A percentile compares a stretch with the other conserved stretches of the same genome.
Evolutionary conservation across 2,329 filamentous ascomycete species (phyloP).

Genomic region (Neopestalotiopsis sp.): DNA sequence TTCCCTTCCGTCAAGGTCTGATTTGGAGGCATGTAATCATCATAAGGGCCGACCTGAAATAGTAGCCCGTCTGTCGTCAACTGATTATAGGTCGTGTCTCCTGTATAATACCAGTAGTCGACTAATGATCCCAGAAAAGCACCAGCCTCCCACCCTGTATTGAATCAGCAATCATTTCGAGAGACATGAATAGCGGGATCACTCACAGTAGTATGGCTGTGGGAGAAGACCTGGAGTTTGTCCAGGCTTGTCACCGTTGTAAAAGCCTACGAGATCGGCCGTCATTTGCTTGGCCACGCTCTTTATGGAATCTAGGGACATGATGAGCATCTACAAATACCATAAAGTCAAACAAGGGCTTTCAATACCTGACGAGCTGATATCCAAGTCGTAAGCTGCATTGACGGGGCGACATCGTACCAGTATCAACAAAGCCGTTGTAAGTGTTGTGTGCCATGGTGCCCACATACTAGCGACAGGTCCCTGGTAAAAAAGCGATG

Average conservation of each 20-base stretch:
- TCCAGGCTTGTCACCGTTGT: conserved; percentile 54
- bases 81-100: conserved; percentile 73
- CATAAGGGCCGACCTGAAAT: conserved; percentile 73
- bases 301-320: conserved; percentile 52
- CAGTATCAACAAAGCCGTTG: conserved; percentile 25
- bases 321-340: not conserved
- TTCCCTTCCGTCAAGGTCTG: conserved; percentile 73
- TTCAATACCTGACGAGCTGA: conserved; percentile 31
- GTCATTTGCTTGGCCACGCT: conserved; percentile 55
- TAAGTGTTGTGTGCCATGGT: conserved; percentile 25
- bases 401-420: conserved; percentile 18
- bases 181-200: not conserved
- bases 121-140: conserved; percentile 74
- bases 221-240: conserved; percentile 57
- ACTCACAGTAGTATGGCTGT: conserved; percentile 59
- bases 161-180: not conserved
- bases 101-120: conserved; percentile 86
- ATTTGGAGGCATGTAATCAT: conserved; percentile 80
- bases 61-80: conserved; percentile 71
- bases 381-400: conserved; percentile 32
- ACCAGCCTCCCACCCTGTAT: conserved; percentile 72
- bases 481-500: conserved; percentile 17
- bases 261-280: conserved; percentile 54
- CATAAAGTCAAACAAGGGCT: not conserved
- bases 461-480: conserved; percentile 26